These are phyloP conservation scores for Solidago caesia DNA, from an alignment of 129 eudicot species.

Conservation along the genomic window DNA sequence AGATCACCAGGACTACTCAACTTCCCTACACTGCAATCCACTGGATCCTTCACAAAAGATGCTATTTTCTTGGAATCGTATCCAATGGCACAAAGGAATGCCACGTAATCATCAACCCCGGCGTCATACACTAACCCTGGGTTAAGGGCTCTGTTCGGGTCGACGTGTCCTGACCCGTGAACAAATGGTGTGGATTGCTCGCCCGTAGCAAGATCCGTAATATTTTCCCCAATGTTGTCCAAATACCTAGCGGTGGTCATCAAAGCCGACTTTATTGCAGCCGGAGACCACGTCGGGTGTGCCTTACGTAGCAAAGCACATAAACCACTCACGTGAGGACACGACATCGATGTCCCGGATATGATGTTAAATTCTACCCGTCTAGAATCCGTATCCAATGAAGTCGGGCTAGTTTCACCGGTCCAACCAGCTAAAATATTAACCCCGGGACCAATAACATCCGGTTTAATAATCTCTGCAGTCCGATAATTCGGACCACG, in stretches of 20 bases:
- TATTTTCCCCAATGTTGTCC: constrained; percentile 61
- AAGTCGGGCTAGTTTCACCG: constrained; percentile 70
- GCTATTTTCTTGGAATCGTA: constrained; percentile 61
- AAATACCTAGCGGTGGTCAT: constrained; percentile 80
- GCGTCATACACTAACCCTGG: constrained; percentile 90
- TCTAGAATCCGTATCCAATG: constrained; percentile 65
- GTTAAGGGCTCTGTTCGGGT: constrained; percentile 72
- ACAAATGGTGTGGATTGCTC: constrained; percentile 74
- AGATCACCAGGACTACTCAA: constrained; percentile 62
- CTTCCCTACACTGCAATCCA: constrained; percentile 52
- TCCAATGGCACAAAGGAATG: constrained; percentile 82
- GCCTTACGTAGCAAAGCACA: constrained; percentile 78
- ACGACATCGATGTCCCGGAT: constrained; percentile 96
- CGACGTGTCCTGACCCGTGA: constrained; percentile 95
- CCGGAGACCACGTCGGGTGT: constrained; percentile 72
- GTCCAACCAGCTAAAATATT: constrained; percentile 97
- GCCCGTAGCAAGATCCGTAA: constrained; percentile 87
- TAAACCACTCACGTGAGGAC: constrained; percentile 96
- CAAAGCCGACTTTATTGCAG: constrained; percentile 86
- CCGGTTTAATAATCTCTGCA: constrained; percentile 86
- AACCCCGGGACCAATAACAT: constrained; percentile 92
- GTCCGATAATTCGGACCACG: constrained; percentile 89
- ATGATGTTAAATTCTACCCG: constrained; percentile 78
- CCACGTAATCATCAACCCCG: constrained; percentile 49
- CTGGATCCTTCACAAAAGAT: constrained; percentile 51